Evolutionary conservation across 192 early-diverging fungal genomes (phyloP).

Genomic region (Coemansia biformis): DNA sequence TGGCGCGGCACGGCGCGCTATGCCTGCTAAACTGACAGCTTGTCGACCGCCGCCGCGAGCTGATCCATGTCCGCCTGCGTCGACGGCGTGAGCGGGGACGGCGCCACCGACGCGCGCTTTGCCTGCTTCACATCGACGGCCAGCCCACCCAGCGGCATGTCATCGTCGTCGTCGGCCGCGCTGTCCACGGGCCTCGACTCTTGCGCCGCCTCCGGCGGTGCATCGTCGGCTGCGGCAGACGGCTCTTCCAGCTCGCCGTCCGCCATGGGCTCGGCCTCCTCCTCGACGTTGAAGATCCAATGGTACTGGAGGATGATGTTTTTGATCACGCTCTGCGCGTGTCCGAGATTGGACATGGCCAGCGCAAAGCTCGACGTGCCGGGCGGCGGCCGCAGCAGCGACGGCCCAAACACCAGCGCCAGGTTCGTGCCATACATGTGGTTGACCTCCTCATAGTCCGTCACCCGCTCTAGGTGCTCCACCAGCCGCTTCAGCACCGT

Average conservation of each 20-base stretch:
- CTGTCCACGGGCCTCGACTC: background rate
- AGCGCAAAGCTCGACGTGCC: constrained; percentile 58
- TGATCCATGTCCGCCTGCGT: constrained; percentile 38
- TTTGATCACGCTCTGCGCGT: constrained; percentile 67
- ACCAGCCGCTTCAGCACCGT: constrained; percentile 61
- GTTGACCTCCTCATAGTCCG: constrained; percentile 72
- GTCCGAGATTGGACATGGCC: constrained; percentile 69
- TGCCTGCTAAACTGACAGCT: constrained; percentile 36
- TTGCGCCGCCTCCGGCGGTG: background rate
- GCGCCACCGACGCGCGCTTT: constrained; percentile 22
- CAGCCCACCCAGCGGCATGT: background rate
- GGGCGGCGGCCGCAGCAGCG: constrained; percentile 64
- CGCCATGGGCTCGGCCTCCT: constrained; percentile 51
- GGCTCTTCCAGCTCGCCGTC: constrained; percentile 20
- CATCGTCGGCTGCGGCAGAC: background rate
- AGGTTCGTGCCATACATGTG: constrained; percentile 89
- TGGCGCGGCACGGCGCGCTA: no score
- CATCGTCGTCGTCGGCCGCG: constrained; percentile 5
- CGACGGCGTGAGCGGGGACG: constrained; percentile 14
- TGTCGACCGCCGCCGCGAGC: constrained; percentile 31
- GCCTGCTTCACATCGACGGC: background rate
- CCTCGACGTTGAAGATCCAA: constrained; percentile 69
- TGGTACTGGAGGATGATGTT: constrained; percentile 72
- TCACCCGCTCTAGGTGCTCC: constrained; percentile 69
- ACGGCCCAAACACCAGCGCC: constrained; percentile 95